A percentile compares a stretch with the other conserved stretches of the same genome.
Conservation (phyloP, 2,329 filamentous ascomycete genomes). For the Aspergillus ruber region DNA sequence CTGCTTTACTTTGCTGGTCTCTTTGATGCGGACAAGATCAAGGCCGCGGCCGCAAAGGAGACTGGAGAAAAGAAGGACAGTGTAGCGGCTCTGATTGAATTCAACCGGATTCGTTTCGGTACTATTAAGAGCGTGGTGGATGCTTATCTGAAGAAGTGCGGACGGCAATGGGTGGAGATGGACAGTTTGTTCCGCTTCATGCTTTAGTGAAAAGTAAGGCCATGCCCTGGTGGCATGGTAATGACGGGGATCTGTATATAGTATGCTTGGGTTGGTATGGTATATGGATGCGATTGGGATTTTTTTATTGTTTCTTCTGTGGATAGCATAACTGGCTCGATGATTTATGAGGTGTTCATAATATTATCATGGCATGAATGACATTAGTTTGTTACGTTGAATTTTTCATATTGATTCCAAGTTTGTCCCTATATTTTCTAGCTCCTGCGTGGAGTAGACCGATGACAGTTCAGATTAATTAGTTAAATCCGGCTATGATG, state of each 20-base stretch:
- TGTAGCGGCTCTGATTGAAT: conserved; percentile 66
- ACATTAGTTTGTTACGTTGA: neutral
- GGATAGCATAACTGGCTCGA: conserved; percentile 6
- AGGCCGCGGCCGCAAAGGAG: conserved; percentile 46
- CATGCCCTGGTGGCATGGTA: conserved; percentile 14
- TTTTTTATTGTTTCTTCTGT: conserved; percentile 4
- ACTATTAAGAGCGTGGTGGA: conserved; percentile 73
- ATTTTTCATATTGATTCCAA: neutral
- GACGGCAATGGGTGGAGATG: conserved; percentile 90
- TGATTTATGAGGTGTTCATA: neutral
- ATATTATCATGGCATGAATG: neutral
- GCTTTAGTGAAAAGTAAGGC: conserved; percentile 36
- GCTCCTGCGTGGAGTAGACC: too few species aligned
- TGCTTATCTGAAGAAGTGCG: conserved; percentile 80
- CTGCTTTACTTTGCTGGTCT: conserved; percentile 77
- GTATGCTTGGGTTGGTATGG: neutral
- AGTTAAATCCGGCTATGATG: neutral
- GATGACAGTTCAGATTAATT: too few species aligned
- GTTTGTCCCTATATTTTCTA: too few species aligned
- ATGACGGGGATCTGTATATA: conserved; percentile 18
- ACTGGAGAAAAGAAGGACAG: conserved; percentile 55
- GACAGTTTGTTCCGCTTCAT: conserved; percentile 66
- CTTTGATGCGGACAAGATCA: conserved; percentile 84
- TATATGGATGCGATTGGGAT: neutral
- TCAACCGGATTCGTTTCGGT: conserved; percentile 73